Percentiles rank a stretch among this genome's conserved stretches.
Evolutionary conservation across 2,329 filamentous ascomycete genomes (phyloP).

Genomic region (Thielaviopsis musarum): DNA sequence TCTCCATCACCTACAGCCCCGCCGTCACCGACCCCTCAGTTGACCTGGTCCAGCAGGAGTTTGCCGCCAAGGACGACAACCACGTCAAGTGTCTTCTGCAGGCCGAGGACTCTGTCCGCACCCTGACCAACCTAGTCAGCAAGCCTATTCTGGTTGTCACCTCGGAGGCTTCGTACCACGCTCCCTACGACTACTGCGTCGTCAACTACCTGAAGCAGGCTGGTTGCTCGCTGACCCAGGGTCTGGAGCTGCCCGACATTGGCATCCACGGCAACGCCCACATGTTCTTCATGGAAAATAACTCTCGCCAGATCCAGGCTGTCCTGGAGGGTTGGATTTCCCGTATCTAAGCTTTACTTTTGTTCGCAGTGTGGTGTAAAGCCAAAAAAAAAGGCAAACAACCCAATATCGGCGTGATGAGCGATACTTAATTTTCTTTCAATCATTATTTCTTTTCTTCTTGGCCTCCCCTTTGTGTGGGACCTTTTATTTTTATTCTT

Average conservation of each 20-base stretch:
- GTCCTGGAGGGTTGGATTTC: slow-evolving; percentile 9
- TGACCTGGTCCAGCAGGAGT: slow-evolving; percentile 20
- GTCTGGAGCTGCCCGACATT: slow-evolving; percentile 18
- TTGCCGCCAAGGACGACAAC: slow-evolving; percentile 15
- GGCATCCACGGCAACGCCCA: slow-evolving; percentile 30
- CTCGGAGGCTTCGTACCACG: slow-evolving; percentile 27
- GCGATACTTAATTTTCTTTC: not conserved
- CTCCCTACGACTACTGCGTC: slow-evolving; percentile 28
- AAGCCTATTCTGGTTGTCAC: slow-evolving; percentile 25
- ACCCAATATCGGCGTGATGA: not conserved
- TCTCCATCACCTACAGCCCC: slow-evolving; percentile 31
- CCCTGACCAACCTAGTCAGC: slow-evolving; percentile 21
- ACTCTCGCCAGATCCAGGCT: slow-evolving; percentile 23
- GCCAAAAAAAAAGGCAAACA: not conserved
- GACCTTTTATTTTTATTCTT: not conserved
- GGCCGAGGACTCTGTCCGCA: slow-evolving; percentile 16
- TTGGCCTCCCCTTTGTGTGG: not conserved
- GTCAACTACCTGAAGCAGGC: slow-evolving; percentile 27
- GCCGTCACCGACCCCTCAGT: slow-evolving; percentile 20
- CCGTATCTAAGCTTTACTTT: not conserved
- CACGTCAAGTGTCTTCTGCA: slow-evolving; percentile 21
- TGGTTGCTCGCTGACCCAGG: slow-evolving; percentile 17
- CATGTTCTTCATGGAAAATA: slow-evolving; percentile 32
- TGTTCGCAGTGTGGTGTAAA: not conserved
- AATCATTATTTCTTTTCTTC: not conserved